These are phyloP conservation scores for Wickerhamomyces xylosicus DNA, from an alignment of 805 yeast species.

Conservation along the genomic window DNA sequence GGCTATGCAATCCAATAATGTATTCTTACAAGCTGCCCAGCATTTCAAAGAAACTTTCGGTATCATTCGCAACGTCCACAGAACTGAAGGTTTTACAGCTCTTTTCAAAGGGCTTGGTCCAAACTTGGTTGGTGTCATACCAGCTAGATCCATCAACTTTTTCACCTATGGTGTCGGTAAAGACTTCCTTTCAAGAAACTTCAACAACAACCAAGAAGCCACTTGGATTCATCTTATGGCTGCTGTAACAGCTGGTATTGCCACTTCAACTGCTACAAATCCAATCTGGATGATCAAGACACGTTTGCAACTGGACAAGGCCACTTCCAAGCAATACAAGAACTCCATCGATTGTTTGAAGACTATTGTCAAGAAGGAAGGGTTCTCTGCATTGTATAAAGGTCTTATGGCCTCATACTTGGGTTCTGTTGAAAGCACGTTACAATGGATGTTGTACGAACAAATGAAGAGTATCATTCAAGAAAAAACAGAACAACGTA, in stretches of 20 bases:
- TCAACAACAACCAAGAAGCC: constrained; percentile 57
- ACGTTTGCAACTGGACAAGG: constrained; percentile 81
- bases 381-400: constrained; percentile 67
- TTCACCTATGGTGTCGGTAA: constrained; percentile 95
- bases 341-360: constrained; percentile 79
- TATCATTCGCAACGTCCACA: constrained; percentile 60
- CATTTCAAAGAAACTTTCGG: constrained; percentile 79
- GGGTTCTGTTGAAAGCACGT: constrained; percentile 85
- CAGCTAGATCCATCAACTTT: constrained; percentile 94
- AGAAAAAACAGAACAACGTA: constrained; percentile 34
- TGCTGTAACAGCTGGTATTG: constrained; percentile 88
- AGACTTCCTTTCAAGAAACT: constrained; percentile 51
- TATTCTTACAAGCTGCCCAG: constrained; percentile 36
- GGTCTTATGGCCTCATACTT: constrained; percentile 93
- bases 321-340: constrained; percentile 53
- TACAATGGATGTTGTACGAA: constrained; percentile 95
- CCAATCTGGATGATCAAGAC: constrained; percentile 98
- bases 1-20: constrained; percentile 20
- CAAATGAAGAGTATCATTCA: constrained; percentile 74
- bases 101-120: constrained; percentile 95
- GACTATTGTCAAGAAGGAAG: constrained; percentile 66
- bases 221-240: constrained; percentile 80
- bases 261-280: constrained; percentile 91
- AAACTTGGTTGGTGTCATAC: constrained; percentile 92
- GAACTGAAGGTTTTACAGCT: constrained; percentile 74